Conservation (phyloP, 805 yeast genomes). For the Cyberlindnera maritima region DNA sequence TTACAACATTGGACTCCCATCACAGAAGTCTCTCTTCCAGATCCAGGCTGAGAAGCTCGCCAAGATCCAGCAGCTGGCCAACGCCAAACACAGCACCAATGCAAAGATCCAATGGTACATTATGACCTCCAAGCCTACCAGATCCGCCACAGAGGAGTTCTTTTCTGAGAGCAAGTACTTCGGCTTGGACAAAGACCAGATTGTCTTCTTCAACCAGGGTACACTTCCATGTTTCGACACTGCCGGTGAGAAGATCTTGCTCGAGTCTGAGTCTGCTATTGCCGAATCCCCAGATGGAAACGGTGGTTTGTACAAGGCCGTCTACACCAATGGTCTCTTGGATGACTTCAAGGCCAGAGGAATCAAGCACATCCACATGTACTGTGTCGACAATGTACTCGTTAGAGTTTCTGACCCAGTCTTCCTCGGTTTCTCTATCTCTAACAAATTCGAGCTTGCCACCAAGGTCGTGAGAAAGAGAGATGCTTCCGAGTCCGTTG, state of each 20-base stretch:
- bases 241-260: slow-evolving; percentile 66
- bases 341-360: slow-evolving; percentile 66
- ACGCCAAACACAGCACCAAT: slow-evolving; percentile 27
- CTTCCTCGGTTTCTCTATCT: slow-evolving; percentile 76
- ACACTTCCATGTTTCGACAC: slow-evolving; percentile 83
- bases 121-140: slow-evolving; percentile 93
- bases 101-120: slow-evolving; percentile 74
- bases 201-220: slow-evolving; percentile 90
- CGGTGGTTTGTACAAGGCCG: slow-evolving; percentile 92
- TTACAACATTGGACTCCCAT: slow-evolving; percentile 81
- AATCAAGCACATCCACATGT: slow-evolving; percentile 89
- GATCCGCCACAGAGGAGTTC: slow-evolving; percentile 67
- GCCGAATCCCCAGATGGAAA: slow-evolving; percentile 96
- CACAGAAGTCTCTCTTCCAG: slow-evolving; percentile 81
- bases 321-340: slow-evolving; percentile 59
- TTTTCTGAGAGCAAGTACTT: slow-evolving; percentile 63
- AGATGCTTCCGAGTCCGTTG: slow-evolving; percentile 84
- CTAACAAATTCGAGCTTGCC: slow-evolving; percentile 66
- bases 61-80: slow-evolving; percentile 58
- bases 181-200: slow-evolving; percentile 60
- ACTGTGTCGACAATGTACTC: slow-evolving; percentile 92
- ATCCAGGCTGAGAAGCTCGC: slow-evolving; percentile 86
- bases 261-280: slow-evolving; percentile 52
- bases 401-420: slow-evolving; percentile 93
- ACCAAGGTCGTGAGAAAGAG: slow-evolving; percentile 95